Percentiles rank a stretch among this genome's conserved stretches.
Evolutionary conservation across 305 asterid genomes (phyloP).

Genomic region (Galium porrigens): DNA sequence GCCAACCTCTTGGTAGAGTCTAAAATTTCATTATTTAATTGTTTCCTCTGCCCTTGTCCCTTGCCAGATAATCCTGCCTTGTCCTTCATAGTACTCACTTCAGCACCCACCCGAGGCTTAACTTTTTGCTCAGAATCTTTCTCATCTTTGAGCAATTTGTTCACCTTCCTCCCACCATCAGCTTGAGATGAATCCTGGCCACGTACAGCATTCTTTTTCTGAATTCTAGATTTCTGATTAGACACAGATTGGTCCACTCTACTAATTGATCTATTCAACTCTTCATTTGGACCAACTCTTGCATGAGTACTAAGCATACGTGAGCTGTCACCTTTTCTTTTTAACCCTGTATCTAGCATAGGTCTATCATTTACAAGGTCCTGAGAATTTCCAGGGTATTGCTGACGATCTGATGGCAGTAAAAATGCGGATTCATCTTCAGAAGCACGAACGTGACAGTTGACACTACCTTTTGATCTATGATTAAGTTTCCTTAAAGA

Average conservation of each 20-base stretch:
- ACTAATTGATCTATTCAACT: slow-evolving; percentile 14
- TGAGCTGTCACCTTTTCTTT: slow-evolving; percentile 34
- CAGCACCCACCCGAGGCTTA: slow-evolving; percentile 20
- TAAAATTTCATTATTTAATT: slow-evolving; percentile 22
- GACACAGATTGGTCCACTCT: slow-evolving; percentile 12
- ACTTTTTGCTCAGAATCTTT: slow-evolving; percentile 24
- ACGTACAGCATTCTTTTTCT: slow-evolving; percentile 21
- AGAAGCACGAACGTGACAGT: background rate
- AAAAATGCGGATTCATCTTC: slow-evolving; percentile 11
- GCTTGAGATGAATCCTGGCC: slow-evolving; percentile 27
- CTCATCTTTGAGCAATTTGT: slow-evolving; percentile 31
- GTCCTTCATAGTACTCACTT: slow-evolving; percentile 26
- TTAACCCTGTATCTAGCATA: slow-evolving; percentile 23
- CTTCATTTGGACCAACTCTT: slow-evolving; percentile 16
- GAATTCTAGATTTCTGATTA: slow-evolving; percentile 20
- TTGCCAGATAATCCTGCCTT: slow-evolving; percentile 29
- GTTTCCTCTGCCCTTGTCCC: slow-evolving; percentile 38
- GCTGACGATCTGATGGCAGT: slow-evolving; percentile 10
- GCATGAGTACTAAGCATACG: slow-evolving; percentile 20
- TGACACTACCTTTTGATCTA: slow-evolving; percentile 4
- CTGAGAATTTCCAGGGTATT: slow-evolving; percentile 24
- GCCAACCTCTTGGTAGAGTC: slow-evolving; percentile 33
- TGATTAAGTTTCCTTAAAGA: slow-evolving; percentile 5
- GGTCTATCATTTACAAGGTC: slow-evolving; percentile 39
- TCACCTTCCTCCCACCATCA: slow-evolving; percentile 31